phyloP scores from a whole-genome alignment of 2,329 filamentous ascomycete genomes.

The Elsinoe perseae region DNA sequence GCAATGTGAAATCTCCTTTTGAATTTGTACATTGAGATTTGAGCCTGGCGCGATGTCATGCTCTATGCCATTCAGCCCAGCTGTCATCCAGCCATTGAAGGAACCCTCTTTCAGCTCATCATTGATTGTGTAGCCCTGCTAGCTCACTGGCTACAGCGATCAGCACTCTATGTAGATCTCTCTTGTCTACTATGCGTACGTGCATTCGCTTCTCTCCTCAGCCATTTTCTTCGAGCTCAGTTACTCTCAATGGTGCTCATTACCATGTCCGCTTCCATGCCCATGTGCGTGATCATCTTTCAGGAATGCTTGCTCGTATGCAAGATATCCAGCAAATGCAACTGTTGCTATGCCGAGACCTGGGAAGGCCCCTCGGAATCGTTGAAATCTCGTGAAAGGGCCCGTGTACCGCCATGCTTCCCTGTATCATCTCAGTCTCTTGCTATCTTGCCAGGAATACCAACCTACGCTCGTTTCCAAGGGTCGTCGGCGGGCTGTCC shows the following conservation, averaged over 20 bases:
- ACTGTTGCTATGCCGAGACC: constrained; percentile 88
- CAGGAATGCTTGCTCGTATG: constrained; percentile 81
- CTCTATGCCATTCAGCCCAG: neutral
- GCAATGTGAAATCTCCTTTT: neutral
- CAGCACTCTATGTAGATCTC: too few species aligned
- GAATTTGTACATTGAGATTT: neutral
- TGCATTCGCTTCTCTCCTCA: too few species aligned
- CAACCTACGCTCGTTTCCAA: constrained; percentile 53
- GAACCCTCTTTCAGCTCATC: too few species aligned
- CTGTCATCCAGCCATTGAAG: too few species aligned
- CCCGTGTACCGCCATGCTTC: constrained; percentile 94
- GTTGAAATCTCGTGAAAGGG: constrained; percentile 78
- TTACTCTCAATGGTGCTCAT: constrained; percentile 20
- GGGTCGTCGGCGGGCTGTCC: constrained; percentile 54
- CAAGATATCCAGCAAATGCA: constrained; percentile 82
- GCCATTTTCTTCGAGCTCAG: neutral
- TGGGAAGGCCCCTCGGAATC: constrained; percentile 79
- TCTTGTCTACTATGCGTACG: too few species aligned
- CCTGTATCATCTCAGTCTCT: constrained; percentile 41
- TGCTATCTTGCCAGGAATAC: neutral
- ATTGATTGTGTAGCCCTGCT: too few species aligned
- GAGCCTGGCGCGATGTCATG: neutral
- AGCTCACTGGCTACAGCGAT: too few species aligned
- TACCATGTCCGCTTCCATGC: constrained; percentile 18
- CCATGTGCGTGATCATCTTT: constrained; percentile 49